Conservation (phyloP, 805 yeast species). For the Jamesozyma rosinii region DNA sequence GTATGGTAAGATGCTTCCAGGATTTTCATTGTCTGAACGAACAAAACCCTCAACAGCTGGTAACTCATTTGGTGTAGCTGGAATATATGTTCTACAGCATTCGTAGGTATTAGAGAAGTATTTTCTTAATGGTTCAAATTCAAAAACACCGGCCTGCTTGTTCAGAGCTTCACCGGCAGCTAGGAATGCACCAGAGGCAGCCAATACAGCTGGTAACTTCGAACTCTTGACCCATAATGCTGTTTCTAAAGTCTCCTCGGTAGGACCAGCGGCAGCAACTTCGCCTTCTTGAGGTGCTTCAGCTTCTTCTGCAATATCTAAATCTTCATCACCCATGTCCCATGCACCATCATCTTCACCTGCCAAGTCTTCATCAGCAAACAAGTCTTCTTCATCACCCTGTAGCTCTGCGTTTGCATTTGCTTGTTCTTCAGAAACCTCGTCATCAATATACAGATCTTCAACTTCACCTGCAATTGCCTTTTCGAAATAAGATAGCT, state of each 20-base stretch:
- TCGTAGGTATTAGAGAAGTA: conserved; percentile 80
- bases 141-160: conserved; percentile 78
- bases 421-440: conserved; percentile 39
- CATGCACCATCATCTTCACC: conserved; percentile 66
- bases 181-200: conserved; percentile 94
- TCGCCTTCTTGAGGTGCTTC: conserved; percentile 32
- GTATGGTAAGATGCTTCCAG: conserved; percentile 45
- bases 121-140: conserved; percentile 78
- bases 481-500: conserved; percentile 73
- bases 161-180: conserved; percentile 88
- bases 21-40: conserved; percentile 48
- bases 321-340: conserved; percentile 73
- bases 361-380: conserved; percentile 37
- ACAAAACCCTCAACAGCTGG: conserved; percentile 63
- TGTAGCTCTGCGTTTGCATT: conserved; percentile 41
- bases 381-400: conserved; percentile 23
- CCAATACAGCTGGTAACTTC: conserved; percentile 81
- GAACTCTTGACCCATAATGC: conserved; percentile 83
- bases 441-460: conserved; percentile 42
- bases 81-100: conserved; percentile 64
- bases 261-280: conserved; percentile 23
- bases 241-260: conserved; percentile 45
- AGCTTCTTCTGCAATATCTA: conserved; percentile 59
- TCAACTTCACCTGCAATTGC: conserved; percentile 76
- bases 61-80: conserved; percentile 59